These are phyloP conservation scores for Yamadazyma phyllophila DNA, from an alignment of 805 yeast species.

Conservation along the genomic window DNA sequence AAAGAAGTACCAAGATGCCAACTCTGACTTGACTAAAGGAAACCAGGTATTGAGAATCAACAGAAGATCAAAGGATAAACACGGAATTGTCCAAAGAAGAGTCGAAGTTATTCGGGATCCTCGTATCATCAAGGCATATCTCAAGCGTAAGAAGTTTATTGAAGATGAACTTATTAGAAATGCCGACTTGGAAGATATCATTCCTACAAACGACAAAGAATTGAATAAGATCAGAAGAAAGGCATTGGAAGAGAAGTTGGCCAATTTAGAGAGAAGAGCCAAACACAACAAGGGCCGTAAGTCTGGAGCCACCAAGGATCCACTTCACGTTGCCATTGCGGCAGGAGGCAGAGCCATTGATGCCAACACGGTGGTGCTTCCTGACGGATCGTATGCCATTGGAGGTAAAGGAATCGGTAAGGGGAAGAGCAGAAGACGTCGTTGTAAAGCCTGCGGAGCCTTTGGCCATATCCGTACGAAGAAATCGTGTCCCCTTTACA, in stretches of 20 bases:
- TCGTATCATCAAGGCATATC: constrained; percentile 79
- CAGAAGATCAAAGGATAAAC: constrained; percentile 76
- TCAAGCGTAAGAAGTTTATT: constrained; percentile 64
- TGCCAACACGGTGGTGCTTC: constrained; percentile 42
- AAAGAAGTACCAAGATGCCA: constrained; percentile 33
- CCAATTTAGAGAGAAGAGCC: constrained; percentile 69
- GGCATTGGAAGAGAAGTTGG: constrained; percentile 77
- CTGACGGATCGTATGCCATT: constrained; percentile 44
- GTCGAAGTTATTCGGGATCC: constrained; percentile 81
- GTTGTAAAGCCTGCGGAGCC: constrained; percentile 94
- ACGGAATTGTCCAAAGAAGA: constrained; percentile 81
- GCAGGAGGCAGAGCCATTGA: constrained; percentile 43
- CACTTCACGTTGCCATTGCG: constrained; percentile 40
- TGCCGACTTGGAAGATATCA: constrained; percentile 68
- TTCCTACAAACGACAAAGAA: constrained; percentile 80
- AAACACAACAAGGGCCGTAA: constrained; percentile 35
- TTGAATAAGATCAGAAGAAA: constrained; percentile 74
- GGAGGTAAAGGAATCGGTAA: constrained; percentile 73
- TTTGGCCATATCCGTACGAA: constrained; percentile 93
- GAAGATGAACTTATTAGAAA: constrained; percentile 54
- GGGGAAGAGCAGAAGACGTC: constrained; percentile 69
- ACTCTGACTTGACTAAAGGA: constrained; percentile 30
- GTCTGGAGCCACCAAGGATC: constrained; percentile 18
- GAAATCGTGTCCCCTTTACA: constrained; percentile 84
- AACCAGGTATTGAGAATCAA: constrained; percentile 51